Percentiles rank a stretch among this genome's conserved stretches.
phyloP scores from a whole-genome alignment of 148 eudicot species.

The Heliosperma pusillum region DNA sequence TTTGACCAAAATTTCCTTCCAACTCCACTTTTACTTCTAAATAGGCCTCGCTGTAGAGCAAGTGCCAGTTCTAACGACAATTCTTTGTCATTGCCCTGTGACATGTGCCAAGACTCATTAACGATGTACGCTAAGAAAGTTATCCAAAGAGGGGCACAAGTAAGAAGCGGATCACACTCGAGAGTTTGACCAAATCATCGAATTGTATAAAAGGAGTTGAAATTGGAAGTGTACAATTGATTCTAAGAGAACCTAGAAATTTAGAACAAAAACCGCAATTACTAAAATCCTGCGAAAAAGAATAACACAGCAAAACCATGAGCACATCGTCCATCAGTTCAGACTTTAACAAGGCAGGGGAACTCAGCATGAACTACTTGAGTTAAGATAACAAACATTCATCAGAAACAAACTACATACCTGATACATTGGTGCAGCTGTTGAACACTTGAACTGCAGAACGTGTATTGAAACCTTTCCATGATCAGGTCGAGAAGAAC shows the following conservation, averaged over 20 bases:
- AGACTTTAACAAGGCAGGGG: neutral
- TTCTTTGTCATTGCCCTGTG: constrained; percentile 88
- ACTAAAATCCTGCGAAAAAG: neutral
- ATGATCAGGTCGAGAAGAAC: constrained; percentile 61
- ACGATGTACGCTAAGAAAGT: neutral
- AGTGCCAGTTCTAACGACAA: constrained; percentile 67
- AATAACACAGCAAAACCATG: neutral
- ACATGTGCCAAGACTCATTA: neutral
- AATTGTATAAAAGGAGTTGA: neutral
- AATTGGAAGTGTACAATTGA: neutral
- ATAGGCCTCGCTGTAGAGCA: constrained; percentile 69
- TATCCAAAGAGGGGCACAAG: neutral
- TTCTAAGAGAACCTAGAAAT: neutral
- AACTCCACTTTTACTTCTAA: constrained; percentile 45
- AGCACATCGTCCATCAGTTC: neutral
- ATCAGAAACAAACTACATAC: too few species aligned
- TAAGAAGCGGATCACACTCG: neutral
- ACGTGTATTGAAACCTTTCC: constrained; percentile 81
- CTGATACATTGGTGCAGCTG: too few species aligned
- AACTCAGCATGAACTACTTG: too few species aligned
- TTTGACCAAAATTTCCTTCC: constrained; percentile 7
- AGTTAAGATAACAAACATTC: too few species aligned
- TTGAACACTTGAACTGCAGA: too few species aligned
- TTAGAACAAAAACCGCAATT: neutral
- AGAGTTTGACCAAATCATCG: neutral